Evolutionary conservation across 2,329 filamentous ascomycete genomes (phyloP).

Genomic region (Shiraia sp.): DNA sequence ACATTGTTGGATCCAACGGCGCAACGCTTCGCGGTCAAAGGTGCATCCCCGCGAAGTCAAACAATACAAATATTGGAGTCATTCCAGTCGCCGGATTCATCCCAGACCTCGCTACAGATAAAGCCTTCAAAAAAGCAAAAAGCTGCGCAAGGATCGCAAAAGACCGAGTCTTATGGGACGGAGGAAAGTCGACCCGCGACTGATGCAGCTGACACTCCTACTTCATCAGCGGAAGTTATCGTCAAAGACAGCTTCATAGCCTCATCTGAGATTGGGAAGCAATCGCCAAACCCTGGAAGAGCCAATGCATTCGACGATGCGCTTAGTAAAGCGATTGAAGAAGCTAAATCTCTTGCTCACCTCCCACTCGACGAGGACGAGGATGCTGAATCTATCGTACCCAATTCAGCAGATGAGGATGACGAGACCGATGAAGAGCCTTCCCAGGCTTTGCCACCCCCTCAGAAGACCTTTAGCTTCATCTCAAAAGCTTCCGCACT

Average conservation of each 20-base stretch:
- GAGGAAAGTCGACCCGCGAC: conserved; percentile 34
- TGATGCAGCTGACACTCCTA: conserved; percentile 3
- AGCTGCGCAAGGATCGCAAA: conserved; percentile 38
- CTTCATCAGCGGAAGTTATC: conserved; percentile 14
- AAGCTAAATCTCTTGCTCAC: conserved; percentile 63
- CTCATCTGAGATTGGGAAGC: conserved; percentile 5
- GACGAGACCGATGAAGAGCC: conserved; percentile 29
- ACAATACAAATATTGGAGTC: conserved; percentile 1
- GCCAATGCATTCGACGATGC: conserved; percentile 53
- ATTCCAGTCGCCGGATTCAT: conserved; percentile 10
- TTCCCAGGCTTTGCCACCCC: conserved; percentile 16
- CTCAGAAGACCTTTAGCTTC: conserved; percentile 6
- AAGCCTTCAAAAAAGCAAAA: conserved; percentile 53
- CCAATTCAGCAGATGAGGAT: conserved; percentile 27
- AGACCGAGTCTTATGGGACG: conserved; percentile 42
- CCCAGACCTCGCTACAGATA: conserved; percentile 52
- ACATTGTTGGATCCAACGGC: conserved; percentile 57
- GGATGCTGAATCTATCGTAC: conserved; percentile 25
- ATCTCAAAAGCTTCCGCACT: conserved; percentile 8
- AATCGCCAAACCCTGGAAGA: background rate
- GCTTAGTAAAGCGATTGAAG: conserved; percentile 66
- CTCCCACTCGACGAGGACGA: conserved; percentile 54
- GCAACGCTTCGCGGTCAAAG: conserved; percentile 62
- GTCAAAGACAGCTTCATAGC: conserved; percentile 38
- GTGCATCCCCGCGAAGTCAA: conserved; percentile 42